These are phyloP conservation scores for Metschnikowia baotianmanensis DNA, from an alignment of 805 yeast species.

Conservation along the genomic window DNA sequence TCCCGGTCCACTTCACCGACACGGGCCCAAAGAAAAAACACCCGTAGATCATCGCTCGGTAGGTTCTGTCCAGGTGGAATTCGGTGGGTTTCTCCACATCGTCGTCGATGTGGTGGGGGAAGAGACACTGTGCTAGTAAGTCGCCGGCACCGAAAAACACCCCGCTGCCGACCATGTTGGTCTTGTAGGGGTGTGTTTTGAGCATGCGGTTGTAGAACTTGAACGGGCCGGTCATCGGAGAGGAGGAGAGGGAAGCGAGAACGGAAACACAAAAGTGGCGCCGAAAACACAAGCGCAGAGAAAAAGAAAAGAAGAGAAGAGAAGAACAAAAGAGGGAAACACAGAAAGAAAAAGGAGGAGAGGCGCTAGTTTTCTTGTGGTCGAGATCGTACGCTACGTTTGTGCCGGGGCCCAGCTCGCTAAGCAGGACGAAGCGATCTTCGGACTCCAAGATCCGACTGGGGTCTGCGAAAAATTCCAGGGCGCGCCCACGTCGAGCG, in stretches of 20 bases:
- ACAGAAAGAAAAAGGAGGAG: not conserved
- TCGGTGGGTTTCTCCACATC: conserved; percentile 20
- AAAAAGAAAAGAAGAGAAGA: not conserved
- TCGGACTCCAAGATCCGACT: conserved; percentile 10
- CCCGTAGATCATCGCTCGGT: conserved; percentile 39
- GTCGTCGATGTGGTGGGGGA: conserved; percentile 30
- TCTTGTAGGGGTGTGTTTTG: conserved; percentile 46
- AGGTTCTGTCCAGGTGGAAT: conserved; percentile 30
- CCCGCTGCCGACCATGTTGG: conserved; percentile 57
- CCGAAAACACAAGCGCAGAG: not conserved
- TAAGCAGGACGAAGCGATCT: conserved; percentile 13
- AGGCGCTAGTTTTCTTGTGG: not conserved
- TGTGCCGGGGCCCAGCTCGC: not conserved
- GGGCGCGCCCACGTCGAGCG: conserved; percentile 4
- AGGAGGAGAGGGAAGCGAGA: not conserved
- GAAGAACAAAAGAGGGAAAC: not conserved
- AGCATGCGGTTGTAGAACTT: conserved; percentile 29
- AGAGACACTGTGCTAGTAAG: conserved; percentile 38
- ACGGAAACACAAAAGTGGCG: not conserved
- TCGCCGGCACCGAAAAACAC: conserved; percentile 43
- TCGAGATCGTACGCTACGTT: not conserved
- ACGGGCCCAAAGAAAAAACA: conserved; percentile 38
- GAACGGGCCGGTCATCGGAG: conserved; percentile 16
- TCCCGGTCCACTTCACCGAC: conserved; percentile 39
- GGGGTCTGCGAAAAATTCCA: conserved; percentile 1